phyloP scores from a whole-genome alignment of 495 filamentous ascomycete genomes.

The Aspergillus campestris region DNA sequence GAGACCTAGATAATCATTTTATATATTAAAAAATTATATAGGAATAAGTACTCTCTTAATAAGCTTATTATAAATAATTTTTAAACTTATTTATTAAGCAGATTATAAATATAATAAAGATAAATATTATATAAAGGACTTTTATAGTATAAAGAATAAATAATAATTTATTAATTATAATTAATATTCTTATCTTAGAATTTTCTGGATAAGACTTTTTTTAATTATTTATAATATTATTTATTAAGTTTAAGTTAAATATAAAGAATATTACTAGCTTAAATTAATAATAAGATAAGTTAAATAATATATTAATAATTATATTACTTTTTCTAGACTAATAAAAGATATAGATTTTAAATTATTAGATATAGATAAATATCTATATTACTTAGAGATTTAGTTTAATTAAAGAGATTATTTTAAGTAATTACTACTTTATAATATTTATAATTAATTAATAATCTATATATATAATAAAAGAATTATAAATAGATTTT shows the following conservation, averaged over 20 bases:
- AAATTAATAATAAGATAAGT: background rate
- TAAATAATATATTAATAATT: background rate
- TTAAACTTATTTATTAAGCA: too few relatives aligned
- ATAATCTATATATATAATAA: too few relatives aligned
- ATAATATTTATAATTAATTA: background rate
- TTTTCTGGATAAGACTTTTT: background rate
- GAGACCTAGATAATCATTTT: too few relatives aligned
- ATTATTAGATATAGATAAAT: background rate
- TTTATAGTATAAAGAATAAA: slow-evolving; percentile 2
- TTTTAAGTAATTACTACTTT: slow-evolving; percentile 3
- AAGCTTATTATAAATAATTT: too few relatives aligned
- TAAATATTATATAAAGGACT: slow-evolving; percentile 2
- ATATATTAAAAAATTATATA: too few relatives aligned
- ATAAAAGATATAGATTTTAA: background rate
- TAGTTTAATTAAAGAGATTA: slow-evolving; percentile 9
- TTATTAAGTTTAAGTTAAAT: background rate
- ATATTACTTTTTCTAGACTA: background rate
- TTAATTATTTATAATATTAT: background rate
- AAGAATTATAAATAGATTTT: too few relatives aligned
- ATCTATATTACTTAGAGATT: background rate
- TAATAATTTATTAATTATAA: slow-evolving; percentile 8
- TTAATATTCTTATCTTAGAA: slow-evolving; percentile 1
- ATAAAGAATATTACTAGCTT: background rate
- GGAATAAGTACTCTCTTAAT: too few relatives aligned
- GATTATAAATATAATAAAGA: background rate